Evolutionary conservation across 257 asterid species (phyloP).

Genomic region (Fraxinus cuspidata): DNA sequence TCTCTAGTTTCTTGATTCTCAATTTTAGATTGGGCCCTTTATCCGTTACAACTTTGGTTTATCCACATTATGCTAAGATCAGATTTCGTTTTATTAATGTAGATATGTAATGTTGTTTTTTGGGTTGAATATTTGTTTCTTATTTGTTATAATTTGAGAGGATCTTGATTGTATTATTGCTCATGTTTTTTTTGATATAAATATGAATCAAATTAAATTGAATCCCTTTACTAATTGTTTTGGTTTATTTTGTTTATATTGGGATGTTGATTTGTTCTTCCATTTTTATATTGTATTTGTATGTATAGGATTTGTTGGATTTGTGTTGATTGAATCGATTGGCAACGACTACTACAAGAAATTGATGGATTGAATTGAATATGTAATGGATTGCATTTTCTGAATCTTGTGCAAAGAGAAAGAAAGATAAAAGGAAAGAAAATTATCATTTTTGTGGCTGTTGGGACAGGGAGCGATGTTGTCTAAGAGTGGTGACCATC

Average conservation of each 20-base stretch:
- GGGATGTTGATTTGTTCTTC: slow-evolving; percentile 23
- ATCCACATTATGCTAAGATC: slow-evolving; percentile 45
- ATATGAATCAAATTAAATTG: neutral
- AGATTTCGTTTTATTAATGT: slow-evolving; percentile 26
- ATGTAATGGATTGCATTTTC: slow-evolving; percentile 29
- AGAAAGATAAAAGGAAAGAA: slow-evolving; percentile 13
- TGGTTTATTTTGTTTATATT: slow-evolving; percentile 11
- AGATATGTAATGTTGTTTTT: slow-evolving; percentile 18
- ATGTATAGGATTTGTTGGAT: slow-evolving; percentile 52
- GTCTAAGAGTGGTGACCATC: slow-evolving; percentile 79
- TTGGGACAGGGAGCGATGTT: slow-evolving; percentile 54
- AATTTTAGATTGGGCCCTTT: slow-evolving; percentile 20
- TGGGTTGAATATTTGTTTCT: slow-evolving; percentile 26
- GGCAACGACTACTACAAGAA: slow-evolving; percentile 26
- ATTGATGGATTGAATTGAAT: slow-evolving; percentile 42
- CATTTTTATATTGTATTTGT: slow-evolving; percentile 13
- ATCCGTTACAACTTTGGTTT: slow-evolving; percentile 17
- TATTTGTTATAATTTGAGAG: slow-evolving; percentile 10
- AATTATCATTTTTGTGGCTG: slow-evolving; percentile 22
- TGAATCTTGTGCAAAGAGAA: slow-evolving; percentile 23
- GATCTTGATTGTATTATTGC: slow-evolving; percentile 40
- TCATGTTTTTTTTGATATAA: slow-evolving; percentile 5
- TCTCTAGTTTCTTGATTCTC: slow-evolving; percentile 3
- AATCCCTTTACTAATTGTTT: slow-evolving; percentile 16
- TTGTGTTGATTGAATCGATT: slow-evolving; percentile 43